Evolutionary conservation across 164 flowering plant genomes (phyloP), one percentile per base, ranked within the genome.

Genomic region (Warburgia ugandensis): DNA sequence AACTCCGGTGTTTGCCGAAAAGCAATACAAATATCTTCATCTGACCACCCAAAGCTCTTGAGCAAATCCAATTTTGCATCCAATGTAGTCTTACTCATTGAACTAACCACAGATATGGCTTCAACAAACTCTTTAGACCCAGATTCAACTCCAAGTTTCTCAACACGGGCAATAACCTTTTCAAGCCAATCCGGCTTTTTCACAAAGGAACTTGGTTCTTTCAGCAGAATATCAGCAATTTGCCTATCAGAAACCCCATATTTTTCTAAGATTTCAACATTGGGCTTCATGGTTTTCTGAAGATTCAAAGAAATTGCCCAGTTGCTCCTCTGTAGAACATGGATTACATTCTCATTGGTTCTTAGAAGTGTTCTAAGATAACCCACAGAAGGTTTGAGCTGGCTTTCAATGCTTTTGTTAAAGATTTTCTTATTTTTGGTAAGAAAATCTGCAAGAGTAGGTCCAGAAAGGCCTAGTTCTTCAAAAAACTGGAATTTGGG

Each of bases 21-120:
- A 8, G 54, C 65, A 39, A 53, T 27, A 7, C 36, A 14, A 21
- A 54, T 47, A 6, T 47, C 52, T 17, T 31, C 33, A 16, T 47
- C 48, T 0, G 54, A 45, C 59, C 65, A 61, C 12, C 65, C 65
- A 30, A 46, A 54, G 19, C 54, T 47, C 41, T 28, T 39, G 2
- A 29, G 39, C 7, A 54, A 10, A 28, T 47, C 16, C 13, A 46
- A 47, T 29, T 50, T 60, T n/a, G 14, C 45, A 25, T 48, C 38
- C 20, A 54, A 22, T 6, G 11, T 48, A 19, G 48, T 17, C 26
- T 29, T 28, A 33, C 29, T 54, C 42, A 39, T 12, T 12, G 11
- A 4, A 5, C 43, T 16, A 11, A 61, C 11, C 4, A 32, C 27
- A 36, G 2, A 17, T 6, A 53, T 25, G 2, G 59, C 59, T 12